These are phyloP conservation scores for Mycena chlorophos DNA, from an alignment of 768 basidiomycete species.

Conservation along the genomic window DNA sequence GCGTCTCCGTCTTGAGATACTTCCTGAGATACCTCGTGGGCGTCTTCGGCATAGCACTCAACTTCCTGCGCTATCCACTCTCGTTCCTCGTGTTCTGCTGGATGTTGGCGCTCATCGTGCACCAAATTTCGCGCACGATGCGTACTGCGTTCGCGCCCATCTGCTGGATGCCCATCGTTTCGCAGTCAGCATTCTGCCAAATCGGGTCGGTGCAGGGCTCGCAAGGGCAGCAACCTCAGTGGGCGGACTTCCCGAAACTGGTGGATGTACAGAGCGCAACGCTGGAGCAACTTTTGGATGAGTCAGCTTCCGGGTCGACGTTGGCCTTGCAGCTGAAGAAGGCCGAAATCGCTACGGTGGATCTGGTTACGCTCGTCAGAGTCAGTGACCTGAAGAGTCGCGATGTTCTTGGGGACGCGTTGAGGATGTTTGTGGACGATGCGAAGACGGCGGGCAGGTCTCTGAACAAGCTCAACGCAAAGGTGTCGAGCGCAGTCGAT, in stretches of 20 bases:
- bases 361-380: conserved; percentile 62
- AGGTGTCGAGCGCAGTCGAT: conserved; percentile 73
- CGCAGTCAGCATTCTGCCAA: conserved; percentile 46
- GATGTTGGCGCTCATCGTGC: conserved; percentile 47
- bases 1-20: conserved; percentile 23
- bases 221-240: conserved; percentile 31
- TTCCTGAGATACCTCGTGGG: conserved; percentile 46
- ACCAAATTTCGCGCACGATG: conserved; percentile 43
- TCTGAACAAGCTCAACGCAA: conserved; percentile 62
- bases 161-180: conserved; percentile 63
- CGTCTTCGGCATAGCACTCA: conserved; percentile 47
- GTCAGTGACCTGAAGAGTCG: conserved; percentile 62
- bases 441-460: conserved; percentile 61
- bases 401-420: conserved; percentile 53
- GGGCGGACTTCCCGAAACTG: conserved; percentile 64
- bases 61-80: conserved; percentile 56
- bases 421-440: conserved; percentile 57
- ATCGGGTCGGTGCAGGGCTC: conserved; percentile 3
- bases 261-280: conserved; percentile 59
- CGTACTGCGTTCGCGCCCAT: conserved; percentile 54
- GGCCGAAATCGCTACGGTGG: conserved; percentile 74
- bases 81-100: conserved; percentile 52
- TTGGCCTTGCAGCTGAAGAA: conserved; percentile 71
- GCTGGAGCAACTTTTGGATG: conserved; percentile 63
- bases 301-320: conserved; percentile 56